Conservation (phyloP, 2,329 filamentous ascomycete genomes). For the Colletotrichum filicis region DNA sequence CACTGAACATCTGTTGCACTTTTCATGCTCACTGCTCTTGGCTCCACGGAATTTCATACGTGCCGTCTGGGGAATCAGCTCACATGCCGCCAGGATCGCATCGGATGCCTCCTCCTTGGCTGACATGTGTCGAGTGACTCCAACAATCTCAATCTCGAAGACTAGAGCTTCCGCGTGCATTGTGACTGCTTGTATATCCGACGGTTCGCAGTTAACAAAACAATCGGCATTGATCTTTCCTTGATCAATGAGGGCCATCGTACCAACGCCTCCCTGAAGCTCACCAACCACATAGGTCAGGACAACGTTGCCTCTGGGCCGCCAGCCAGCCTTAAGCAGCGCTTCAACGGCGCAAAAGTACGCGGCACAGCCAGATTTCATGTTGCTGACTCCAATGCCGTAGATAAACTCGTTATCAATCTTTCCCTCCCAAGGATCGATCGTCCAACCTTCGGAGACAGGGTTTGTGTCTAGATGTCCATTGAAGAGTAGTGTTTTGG, state of each 20-base stretch:
- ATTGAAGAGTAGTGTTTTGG: no score
- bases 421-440: slow-evolving; percentile 37
- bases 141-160: slow-evolving; percentile 39
- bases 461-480: no score
- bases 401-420: slow-evolving; percentile 43
- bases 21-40: slow-evolving; percentile 37
- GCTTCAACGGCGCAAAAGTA: slow-evolving; percentile 42
- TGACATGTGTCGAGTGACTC: slow-evolving; percentile 42
- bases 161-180: slow-evolving; percentile 36
- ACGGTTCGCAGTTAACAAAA: no score
- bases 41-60: slow-evolving; percentile 38
- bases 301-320: background rate
- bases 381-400: slow-evolving; percentile 44
- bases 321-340: slow-evolving; percentile 37
- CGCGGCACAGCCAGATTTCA: slow-evolving; percentile 44
- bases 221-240: no score
- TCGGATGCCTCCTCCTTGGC: slow-evolving; percentile 41
- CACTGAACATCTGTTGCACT: slow-evolving; percentile 41
- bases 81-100: slow-evolving; percentile 41
- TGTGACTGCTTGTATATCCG: no score
- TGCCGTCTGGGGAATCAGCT: slow-evolving; percentile 38
- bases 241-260: no score
- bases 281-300: no score
- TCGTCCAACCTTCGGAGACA: no score
- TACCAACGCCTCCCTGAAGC: no score